Base-by-base conservation (phyloP, 2,329 filamentous ascomycete genomes). In the Dactylellina haptotyla region DNA sequence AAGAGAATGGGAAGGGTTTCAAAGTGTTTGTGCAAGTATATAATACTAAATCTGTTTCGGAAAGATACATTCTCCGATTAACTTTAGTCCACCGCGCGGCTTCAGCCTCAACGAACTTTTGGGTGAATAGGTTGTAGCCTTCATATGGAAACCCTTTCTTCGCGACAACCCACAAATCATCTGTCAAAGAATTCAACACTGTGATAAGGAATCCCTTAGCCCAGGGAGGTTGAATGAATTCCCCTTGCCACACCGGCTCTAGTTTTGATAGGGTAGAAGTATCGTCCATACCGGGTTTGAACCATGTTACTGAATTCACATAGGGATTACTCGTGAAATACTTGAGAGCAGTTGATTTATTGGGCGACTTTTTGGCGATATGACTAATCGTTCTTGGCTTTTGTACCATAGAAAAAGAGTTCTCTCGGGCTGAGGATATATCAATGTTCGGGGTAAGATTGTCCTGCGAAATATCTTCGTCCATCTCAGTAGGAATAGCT, bases 171-270 rank as follows among this genome's bases (percentile, higher is more conserved):
- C 59, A 46, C 23, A 64, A n/a, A 37, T 64, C 59, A 20, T 54
- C 37, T 2, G 48, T 66, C 4, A 41, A 4, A 3, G 50, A 8
- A 25, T 57, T 50, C 20, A 66, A 20, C 4, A 57, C 5, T 1
- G 62, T 50, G 12, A 66, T 28, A 9, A 57, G 4, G 34, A 66
- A 66, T 3, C 51, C 51, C 25, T 66, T 56, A 5, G 51, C 51
- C 4, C 37, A 10, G 8, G 51, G 1, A 1, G 62, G 62, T 32
- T 58, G 63, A 18, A 67, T n/a, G 8, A 53, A 58, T 9, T 58
- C 53, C 10, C 54, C 63, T 37, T 67, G 63, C 45, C 41, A 67
- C 18, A 59, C 45, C 10, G 62, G 51, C 20, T 51, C 43, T 6
- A 67, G 16, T n/a, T 45, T 51, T 4, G 30, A 37, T 39, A 67